Percentiles rank a stretch among this genome's conserved stretches.
Conservation (phyloP, 2,329 filamentous ascomycete genomes). For the Fusarium tricinctum region DNA sequence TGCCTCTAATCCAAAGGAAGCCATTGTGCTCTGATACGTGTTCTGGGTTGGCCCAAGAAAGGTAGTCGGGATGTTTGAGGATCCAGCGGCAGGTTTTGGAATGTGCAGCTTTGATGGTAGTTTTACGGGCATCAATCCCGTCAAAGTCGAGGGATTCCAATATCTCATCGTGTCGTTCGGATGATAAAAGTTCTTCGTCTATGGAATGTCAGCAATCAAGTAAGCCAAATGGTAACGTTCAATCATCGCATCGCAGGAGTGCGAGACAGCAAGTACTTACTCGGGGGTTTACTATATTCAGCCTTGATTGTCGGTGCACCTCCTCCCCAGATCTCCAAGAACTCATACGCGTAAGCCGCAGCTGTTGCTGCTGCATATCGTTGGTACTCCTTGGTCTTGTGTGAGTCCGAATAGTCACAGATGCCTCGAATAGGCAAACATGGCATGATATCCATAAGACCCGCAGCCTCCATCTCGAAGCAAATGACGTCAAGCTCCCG, state of each 20-base stretch:
- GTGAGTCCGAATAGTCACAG: conserved; percentile 54
- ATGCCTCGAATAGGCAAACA: conserved; percentile 58
- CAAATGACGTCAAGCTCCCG: conserved; percentile 36
- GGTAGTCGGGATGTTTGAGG: conserved; percentile 11
- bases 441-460: conserved; percentile 48
- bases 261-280: neutral
- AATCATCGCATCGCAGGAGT: neutral
- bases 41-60: conserved; percentile 14
- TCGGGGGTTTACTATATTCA: neutral
- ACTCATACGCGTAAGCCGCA: conserved; percentile 6
- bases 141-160: conserved; percentile 55
- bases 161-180: neutral
- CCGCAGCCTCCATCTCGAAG: conserved; percentile 54
- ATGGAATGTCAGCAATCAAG: neutral
- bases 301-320: rapidly evolving
- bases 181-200: neutral
- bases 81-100: conserved; percentile 42
- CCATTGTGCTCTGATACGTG: conserved; percentile 41
- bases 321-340: neutral
- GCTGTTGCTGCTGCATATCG: neutral
- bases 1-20: conserved; percentile 64
- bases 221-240: no score
- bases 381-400: conserved; percentile 8
- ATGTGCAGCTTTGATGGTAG: conserved; percentile 55
- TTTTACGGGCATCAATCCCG: conserved; percentile 56